phyloP scores from a whole-genome alignment of 495 filamentous ascomycete species.

The Tuber aestivum region DNA sequence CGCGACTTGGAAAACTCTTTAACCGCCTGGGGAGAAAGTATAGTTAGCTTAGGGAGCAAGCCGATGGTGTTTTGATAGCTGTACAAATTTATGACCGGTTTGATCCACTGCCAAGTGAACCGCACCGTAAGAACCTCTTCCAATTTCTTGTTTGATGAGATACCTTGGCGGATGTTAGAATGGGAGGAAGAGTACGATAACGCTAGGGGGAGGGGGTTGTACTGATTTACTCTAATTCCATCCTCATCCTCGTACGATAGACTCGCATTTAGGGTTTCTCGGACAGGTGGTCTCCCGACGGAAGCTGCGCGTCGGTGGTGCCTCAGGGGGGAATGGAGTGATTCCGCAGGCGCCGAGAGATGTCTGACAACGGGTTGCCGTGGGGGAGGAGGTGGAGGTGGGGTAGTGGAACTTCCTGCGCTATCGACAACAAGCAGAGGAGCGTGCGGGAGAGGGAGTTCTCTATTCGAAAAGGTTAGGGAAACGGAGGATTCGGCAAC shows the following conservation, averaged over 20 bases:
- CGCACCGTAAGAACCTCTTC: slow-evolving; percentile 87
- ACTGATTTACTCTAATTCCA: slow-evolving; percentile 42
- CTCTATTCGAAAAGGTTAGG: background rate
- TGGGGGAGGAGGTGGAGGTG: background rate
- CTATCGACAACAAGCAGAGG: background rate
- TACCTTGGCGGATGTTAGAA: slow-evolving; percentile 55
- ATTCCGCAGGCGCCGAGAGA: slow-evolving; percentile 20
- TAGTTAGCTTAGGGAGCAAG: slow-evolving; percentile 10
- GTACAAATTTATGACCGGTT: slow-evolving; percentile 87
- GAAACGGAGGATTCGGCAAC: background rate
- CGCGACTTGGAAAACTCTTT: slow-evolving; percentile 97
- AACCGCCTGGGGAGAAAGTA: slow-evolving; percentile 58
- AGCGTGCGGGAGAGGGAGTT: background rate
- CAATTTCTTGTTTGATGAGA: slow-evolving; percentile 89
- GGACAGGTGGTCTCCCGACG: slow-evolving; percentile 34
- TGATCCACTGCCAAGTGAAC: slow-evolving; percentile 90
- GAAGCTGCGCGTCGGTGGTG: slow-evolving; percentile 71
- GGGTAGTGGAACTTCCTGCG: slow-evolving; percentile 3
- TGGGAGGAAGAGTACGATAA: background rate
- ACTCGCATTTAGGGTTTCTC: slow-evolving; percentile 89
- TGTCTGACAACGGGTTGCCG: slow-evolving; percentile 18
- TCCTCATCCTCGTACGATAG: slow-evolving; percentile 82
- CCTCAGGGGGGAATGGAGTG: slow-evolving; percentile 58
- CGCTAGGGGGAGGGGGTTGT: slow-evolving; percentile 17
- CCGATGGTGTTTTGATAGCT: slow-evolving; percentile 7